These are phyloP conservation scores for Stachybotrys echinatus DNA, from an alignment of 2,329 filamentous ascomycete species.

Conservation along the genomic window DNA sequence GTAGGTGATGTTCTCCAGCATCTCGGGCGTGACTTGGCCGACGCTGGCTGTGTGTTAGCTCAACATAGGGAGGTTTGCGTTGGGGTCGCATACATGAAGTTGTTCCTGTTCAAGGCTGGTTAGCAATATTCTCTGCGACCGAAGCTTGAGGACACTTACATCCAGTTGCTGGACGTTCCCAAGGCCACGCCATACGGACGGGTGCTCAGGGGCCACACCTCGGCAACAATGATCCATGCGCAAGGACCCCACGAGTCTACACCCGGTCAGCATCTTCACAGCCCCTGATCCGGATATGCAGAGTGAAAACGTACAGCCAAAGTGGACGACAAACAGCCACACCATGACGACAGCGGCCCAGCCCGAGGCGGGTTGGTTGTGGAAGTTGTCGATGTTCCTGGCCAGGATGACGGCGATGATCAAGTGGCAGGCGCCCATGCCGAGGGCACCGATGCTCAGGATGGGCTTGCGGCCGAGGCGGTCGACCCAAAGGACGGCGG, in stretches of 20 bases:
- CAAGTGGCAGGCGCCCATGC: slow-evolving; percentile 66
- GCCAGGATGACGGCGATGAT: slow-evolving; percentile 67
- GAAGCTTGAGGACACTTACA: slow-evolving; percentile 19
- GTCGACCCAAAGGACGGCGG: slow-evolving; percentile 62
- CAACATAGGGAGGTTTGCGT: too few relatives aligned
- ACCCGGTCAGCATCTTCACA: too few relatives aligned
- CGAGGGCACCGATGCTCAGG: slow-evolving; percentile 58
- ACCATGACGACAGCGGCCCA: slow-evolving; percentile 66
- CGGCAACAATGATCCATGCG: slow-evolving; percentile 69
- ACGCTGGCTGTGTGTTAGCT: slow-evolving; percentile 27
- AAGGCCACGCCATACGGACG: slow-evolving; percentile 67
- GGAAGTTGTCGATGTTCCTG: slow-evolving; percentile 55
- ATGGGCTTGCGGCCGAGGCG: slow-evolving; percentile 58
- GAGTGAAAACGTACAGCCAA: slow-evolving; percentile 36
- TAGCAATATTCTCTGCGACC: not conserved
- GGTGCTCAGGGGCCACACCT: slow-evolving; percentile 68
- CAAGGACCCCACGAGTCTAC: slow-evolving; percentile 67
- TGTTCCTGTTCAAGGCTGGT: slow-evolving; percentile 1
- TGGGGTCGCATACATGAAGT: not conserved
- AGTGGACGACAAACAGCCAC: slow-evolving; percentile 71
- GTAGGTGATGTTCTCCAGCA: slow-evolving; percentile 59
- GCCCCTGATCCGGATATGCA: too few relatives aligned
- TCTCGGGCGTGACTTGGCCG: slow-evolving; percentile 64
- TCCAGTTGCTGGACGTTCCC: slow-evolving; percentile 61
- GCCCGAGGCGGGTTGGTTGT: slow-evolving; percentile 52